Conservation (phyloP, 1,139 yeast genomes). For the Meyerozyma smithsonii region DNA sequence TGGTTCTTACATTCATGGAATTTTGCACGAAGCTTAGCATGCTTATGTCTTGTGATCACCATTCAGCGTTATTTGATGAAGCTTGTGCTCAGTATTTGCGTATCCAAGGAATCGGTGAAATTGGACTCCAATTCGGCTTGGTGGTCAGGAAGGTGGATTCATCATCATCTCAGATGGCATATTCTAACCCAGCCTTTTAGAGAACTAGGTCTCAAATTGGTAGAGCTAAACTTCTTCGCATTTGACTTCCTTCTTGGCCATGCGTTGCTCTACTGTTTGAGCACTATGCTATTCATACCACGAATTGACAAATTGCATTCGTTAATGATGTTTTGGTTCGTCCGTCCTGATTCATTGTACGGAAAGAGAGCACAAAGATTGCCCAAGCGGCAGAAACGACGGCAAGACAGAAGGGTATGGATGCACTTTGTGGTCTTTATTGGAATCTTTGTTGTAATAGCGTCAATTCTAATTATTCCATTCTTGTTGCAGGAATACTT, state of each 20-base stretch:
- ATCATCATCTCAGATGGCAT: constrained; percentile 54
- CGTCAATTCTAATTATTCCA: constrained; percentile 11
- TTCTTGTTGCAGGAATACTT: background rate
- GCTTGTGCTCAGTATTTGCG: constrained; percentile 35
- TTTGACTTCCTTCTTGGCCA: constrained; percentile 73
- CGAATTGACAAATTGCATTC: constrained; percentile 43
- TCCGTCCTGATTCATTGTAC: constrained; percentile 19
- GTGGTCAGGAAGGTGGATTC: constrained; percentile 85
- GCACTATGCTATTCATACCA: constrained; percentile 65
- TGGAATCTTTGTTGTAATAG: constrained; percentile 20
- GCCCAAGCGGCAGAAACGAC: background rate
- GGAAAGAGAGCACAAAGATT: constrained; percentile 12
- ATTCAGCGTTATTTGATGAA: constrained; percentile 50
- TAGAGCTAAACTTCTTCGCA: constrained; percentile 66
- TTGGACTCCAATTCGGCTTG: constrained; percentile 62
- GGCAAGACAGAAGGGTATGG: background rate
- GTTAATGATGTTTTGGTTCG: constrained; percentile 34
- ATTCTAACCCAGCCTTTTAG: constrained; percentile 62
- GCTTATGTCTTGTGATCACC: constrained; percentile 51
- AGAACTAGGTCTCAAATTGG: constrained; percentile 62
- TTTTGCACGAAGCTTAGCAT: constrained; percentile 51
- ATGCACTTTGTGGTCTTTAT: constrained; percentile 9
- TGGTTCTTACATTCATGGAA: constrained; percentile 64
- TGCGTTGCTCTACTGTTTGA: constrained; percentile 50
- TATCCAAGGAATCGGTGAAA: constrained; percentile 53